A percentile compares a stretch with the other conserved stretches of the same genome.
These are phyloP conservation scores for Fusarium liriodendri DNA, from an alignment of 2,329 filamentous ascomycete genomes.

Conservation along the genomic window DNA sequence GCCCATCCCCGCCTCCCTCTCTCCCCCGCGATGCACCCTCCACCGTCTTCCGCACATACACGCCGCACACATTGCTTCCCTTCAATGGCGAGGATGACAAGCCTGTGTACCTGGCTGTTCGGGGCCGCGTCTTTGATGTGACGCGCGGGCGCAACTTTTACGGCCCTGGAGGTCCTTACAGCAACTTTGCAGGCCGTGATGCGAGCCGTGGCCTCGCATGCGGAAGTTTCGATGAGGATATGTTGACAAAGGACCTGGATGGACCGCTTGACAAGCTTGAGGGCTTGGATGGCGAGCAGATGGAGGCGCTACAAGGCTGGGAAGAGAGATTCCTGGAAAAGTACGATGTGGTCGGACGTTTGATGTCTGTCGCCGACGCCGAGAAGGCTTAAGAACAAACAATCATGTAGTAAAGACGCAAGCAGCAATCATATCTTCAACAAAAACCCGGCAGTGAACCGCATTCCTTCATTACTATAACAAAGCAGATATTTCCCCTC, in stretches of 20 bases:
- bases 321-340: constrained; percentile 94
- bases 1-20: constrained; percentile 57
- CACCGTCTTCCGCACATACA: constrained; percentile 76
- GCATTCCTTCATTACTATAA: constrained; percentile 37
- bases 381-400: constrained; percentile 21
- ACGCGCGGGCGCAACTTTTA: constrained; percentile 91
- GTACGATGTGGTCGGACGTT: constrained; percentile 91
- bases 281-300: constrained; percentile 78
- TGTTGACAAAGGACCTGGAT: constrained; percentile 92
- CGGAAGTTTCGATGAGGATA: constrained; percentile 93
- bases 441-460: constrained; percentile 15
- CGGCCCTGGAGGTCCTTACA: constrained; percentile 93
- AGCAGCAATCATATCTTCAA: not conserved
- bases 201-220: constrained; percentile 88
- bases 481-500: constrained; percentile 26
- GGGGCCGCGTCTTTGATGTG: constrained; percentile 92
- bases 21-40: constrained; percentile 67
- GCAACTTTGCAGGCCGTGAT: constrained; percentile 95
- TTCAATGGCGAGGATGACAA: constrained; percentile 80
- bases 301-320: constrained; percentile 89
- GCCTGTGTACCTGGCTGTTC: constrained; percentile 91
- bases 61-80: constrained; percentile 82
- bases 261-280: constrained; percentile 82
- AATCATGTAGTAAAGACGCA: not conserved
- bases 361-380: constrained; percentile 69